These are phyloP conservation scores for Pyrenopolyporus hunteri DNA, from an alignment of 495 filamentous ascomycete species.

Conservation along the genomic window DNA sequence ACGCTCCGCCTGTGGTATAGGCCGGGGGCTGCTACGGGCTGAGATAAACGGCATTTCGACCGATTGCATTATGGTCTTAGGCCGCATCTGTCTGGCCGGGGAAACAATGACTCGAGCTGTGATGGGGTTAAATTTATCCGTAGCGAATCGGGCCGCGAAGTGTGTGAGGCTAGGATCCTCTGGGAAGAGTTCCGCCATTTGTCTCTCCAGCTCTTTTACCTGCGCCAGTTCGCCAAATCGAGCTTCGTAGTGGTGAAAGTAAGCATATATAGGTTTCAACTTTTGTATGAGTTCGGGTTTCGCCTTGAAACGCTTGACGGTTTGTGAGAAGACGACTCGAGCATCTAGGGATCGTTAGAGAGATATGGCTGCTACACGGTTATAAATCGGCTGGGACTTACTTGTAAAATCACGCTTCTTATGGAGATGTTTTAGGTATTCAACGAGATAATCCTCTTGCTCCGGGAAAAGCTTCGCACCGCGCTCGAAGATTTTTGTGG, in stretches of 20 bases:
- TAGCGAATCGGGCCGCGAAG: conserved; percentile 78
- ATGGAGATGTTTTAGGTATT: conserved; percentile 93
- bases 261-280: conserved; percentile 81
- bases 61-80: conserved; percentile 60
- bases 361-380: neutral
- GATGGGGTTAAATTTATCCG: conserved; percentile 66
- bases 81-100: conserved; percentile 71
- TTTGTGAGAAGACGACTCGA: conserved; percentile 90
- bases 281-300: conserved; percentile 75
- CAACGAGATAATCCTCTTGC: conserved; percentile 87
- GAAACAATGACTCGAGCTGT: conserved; percentile 82
- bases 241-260: conserved; percentile 94
- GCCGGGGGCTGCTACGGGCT: conserved; percentile 60
- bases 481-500: conserved; percentile 92
- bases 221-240: conserved; percentile 89
- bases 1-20: conserved; percentile 39
- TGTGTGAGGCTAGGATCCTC: conserved; percentile 77
- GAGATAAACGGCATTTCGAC: conserved; percentile 55
- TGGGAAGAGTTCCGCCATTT: conserved; percentile 91
- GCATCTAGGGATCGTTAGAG: conserved; percentile 68
- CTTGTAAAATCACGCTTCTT: conserved; percentile 90
- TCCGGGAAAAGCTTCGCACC: conserved; percentile 91
- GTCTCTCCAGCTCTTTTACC: conserved; percentile 85
- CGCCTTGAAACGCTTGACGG: conserved; percentile 75
- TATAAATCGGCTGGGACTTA: conserved; percentile 55